Conservation (phyloP, 805 yeast species). For the Sugiyamaella qingdaonensis region DNA sequence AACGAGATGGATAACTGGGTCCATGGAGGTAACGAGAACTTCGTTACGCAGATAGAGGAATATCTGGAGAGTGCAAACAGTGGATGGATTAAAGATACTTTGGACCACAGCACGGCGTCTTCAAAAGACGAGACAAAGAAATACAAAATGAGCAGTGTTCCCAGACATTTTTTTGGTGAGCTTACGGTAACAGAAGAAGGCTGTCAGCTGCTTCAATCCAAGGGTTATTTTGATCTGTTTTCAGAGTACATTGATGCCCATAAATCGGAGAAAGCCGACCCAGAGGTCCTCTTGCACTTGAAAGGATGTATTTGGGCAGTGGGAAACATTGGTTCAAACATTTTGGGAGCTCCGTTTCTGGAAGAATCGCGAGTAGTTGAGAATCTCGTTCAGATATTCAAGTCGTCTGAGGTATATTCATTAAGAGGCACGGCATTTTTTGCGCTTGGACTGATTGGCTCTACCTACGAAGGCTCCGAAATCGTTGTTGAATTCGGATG, state of each 20-base stretch:
- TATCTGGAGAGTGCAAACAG: slow-evolving; percentile 25
- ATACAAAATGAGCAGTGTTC: slow-evolving; percentile 27
- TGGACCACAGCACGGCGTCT: background rate
- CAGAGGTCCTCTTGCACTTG: slow-evolving; percentile 42
- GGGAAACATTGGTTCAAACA: slow-evolving; percentile 75
- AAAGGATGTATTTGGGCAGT: slow-evolving; percentile 84
- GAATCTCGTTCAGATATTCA: slow-evolving; percentile 50
- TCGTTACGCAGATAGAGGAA: slow-evolving; percentile 32
- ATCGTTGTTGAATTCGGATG: slow-evolving; percentile 78
- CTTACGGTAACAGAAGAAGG: slow-evolving; percentile 82
- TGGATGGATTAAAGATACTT: slow-evolving; percentile 12
- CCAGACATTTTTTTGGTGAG: slow-evolving; percentile 74
- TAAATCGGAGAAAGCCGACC: slow-evolving; percentile 27
- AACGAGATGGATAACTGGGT: slow-evolving; percentile 68
- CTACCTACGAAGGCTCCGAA: slow-evolving; percentile 76
- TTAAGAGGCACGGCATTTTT: slow-evolving; percentile 74
- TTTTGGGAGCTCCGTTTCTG: slow-evolving; percentile 58
- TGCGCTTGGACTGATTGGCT: slow-evolving; percentile 68
- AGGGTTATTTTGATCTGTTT: slow-evolving; percentile 37
- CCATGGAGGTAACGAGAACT: slow-evolving; percentile 33
- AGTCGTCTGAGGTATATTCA: slow-evolving; percentile 48
- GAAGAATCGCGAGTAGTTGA: slow-evolving; percentile 50
- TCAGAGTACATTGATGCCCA: slow-evolving; percentile 28
- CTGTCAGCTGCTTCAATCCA: slow-evolving; percentile 51
- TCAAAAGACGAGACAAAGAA: background rate